phyloP scores from a whole-genome alignment of 805 yeast species.

The Yarrowia porcina region DNA sequence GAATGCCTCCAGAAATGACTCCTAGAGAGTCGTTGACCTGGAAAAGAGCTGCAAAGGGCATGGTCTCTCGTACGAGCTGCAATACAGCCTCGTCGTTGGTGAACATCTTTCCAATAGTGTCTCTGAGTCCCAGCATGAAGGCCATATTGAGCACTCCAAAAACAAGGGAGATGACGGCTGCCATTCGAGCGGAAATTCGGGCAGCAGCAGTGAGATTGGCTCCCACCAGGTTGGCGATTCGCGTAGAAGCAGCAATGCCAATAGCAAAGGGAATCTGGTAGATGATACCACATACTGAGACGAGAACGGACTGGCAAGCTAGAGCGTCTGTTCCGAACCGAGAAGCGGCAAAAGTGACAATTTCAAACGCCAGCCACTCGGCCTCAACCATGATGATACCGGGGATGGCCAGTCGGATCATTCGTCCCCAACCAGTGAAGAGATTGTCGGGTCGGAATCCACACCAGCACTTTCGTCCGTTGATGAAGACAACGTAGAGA shows the following conservation, averaged over 20 bases:
- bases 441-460: slow-evolving; percentile 38
- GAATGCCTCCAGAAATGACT: slow-evolving; percentile 66
- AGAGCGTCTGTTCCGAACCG: slow-evolving; percentile 62
- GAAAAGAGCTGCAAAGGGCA: slow-evolving; percentile 63
- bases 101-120: slow-evolving; percentile 55
- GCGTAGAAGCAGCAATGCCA: slow-evolving; percentile 64
- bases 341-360: slow-evolving; percentile 64
- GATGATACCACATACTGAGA: slow-evolving; percentile 58
- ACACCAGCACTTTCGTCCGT: slow-evolving; percentile 43
- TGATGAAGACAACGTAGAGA: slow-evolving; percentile 39
- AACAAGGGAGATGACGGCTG: slow-evolving; percentile 40
- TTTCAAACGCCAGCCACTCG: slow-evolving; percentile 69
- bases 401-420: slow-evolving; percentile 59
- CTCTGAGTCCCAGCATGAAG: slow-evolving; percentile 46
- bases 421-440: slow-evolving; percentile 54
- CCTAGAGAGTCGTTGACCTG: slow-evolving; percentile 70
- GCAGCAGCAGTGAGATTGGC: slow-evolving; percentile 35
- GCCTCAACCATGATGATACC: slow-evolving; percentile 71
- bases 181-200: slow-evolving; percentile 43
- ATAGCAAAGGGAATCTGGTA: slow-evolving; percentile 74
- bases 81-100: slow-evolving; percentile 60
- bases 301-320: slow-evolving; percentile 69
- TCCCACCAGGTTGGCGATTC: slow-evolving; percentile 69
- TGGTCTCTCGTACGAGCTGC: slow-evolving; percentile 48
- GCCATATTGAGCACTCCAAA: slow-evolving; percentile 35